Percentiles rank a stretch among this genome's conserved stretches.
Conservation (phyloP, 176 grass and related monocot species). For the Paspalum vaginatum region DNA sequence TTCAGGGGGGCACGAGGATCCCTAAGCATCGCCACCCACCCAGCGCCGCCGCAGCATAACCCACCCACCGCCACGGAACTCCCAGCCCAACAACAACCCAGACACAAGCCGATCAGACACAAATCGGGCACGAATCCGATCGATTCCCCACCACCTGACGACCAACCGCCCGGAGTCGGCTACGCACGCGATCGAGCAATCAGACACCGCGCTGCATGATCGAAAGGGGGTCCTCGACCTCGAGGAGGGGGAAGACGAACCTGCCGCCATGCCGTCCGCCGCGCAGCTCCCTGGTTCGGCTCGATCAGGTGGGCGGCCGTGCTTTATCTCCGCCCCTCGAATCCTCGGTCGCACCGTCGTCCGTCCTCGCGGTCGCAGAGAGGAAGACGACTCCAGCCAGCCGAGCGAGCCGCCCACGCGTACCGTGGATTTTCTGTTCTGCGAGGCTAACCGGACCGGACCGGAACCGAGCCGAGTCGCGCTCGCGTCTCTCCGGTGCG, state of each 20-base stretch:
- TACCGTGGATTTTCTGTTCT: no score
- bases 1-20: background rate
- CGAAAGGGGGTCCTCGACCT: background rate
- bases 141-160: background rate
- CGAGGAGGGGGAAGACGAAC: background rate
- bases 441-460: no score
- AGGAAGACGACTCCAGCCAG: background rate
- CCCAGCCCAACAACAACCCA: background rate
- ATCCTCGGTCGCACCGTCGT: constrained; percentile 5
- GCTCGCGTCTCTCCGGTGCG: no score
- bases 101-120: background rate
- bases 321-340: background rate
- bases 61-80: background rate
- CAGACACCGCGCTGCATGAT: background rate
- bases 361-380: background rate
- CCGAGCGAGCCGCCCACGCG: background rate
- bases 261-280: constrained; percentile 33
- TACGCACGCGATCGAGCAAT: background rate
- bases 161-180: background rate
- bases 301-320: constrained; percentile 33
- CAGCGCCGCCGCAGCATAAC: background rate
- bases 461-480: no score
- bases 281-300: background rate
- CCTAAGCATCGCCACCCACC: background rate
- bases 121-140: background rate